phyloP scores from a whole-genome alignment of 345 rosid species.

The Aquilaria malaccensis region DNA sequence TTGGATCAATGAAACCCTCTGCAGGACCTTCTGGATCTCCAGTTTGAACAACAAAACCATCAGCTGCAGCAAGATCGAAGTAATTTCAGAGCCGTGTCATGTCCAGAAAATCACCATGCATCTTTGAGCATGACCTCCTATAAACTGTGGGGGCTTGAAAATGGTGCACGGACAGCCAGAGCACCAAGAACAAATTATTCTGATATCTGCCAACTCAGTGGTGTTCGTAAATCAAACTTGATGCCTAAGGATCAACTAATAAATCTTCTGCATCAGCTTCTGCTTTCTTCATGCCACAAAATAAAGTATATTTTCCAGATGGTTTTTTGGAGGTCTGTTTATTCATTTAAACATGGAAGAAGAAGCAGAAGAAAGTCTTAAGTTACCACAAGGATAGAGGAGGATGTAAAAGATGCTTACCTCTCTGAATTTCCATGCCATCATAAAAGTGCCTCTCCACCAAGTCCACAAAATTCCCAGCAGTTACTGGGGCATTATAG shows the following conservation, averaged over 20 bases:
- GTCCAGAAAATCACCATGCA: no score
- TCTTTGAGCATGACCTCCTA: no score
- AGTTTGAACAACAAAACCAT: conserved; percentile 98
- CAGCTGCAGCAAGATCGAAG: conserved; percentile 48
- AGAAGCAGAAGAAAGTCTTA: no score
- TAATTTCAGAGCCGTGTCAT: neutral
- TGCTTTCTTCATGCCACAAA: neutral
- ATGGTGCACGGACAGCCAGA: no score
- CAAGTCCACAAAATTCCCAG: conserved; percentile 91
- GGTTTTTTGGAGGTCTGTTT: neutral
- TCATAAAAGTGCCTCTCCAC: conserved; percentile 91
- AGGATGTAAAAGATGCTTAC: conserved; percentile 22
- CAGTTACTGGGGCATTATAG: conserved; percentile 91
- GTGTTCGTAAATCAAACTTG: no score
- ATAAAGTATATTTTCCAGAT: neutral
- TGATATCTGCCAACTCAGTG: no score
- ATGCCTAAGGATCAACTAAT: no score
- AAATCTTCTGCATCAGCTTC: no score
- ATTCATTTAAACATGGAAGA: neutral
- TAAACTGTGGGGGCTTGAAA: no score
- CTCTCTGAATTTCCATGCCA: conserved; percentile 98
- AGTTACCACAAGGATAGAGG: no score
- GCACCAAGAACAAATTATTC: no score
- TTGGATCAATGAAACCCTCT: conserved; percentile 91
- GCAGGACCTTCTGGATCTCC: conserved; percentile 99